Base-by-base conservation (phyloP, 1,284 basidiomycete genomes). In the Fomitopsis pinicola region DNA sequence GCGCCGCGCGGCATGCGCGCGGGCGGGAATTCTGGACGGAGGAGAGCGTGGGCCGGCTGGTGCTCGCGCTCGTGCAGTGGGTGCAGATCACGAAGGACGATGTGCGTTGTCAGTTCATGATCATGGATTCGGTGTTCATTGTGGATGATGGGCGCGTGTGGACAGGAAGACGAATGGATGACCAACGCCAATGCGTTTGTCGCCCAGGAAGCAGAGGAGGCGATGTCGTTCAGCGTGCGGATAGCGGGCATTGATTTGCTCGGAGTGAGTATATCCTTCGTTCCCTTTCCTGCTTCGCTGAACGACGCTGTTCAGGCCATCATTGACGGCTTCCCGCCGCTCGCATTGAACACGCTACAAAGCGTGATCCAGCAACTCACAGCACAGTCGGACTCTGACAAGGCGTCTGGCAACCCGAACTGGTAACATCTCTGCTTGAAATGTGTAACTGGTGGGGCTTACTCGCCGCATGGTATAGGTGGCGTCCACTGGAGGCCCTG, bases 121-220 rank as follows among this genome's bases (percentile, higher is more conserved):
- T 19, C 28, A 10, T 35, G 8, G 15, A 8, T 57, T n/a, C 2
- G 15, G 42, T 17, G 42, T 2, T 17, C 10, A 7, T 30, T 15
- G 10, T 9, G 2, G 1, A 8, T 14, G 1, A 8, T 14, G 7
- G 42, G 46, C 9, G 8, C 46, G 30, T 59, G 38, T 33, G 38
- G 56, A 22, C 64, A 96, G 91, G 95, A 96, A 72, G 94, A 96
- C 56, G 90, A 87, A 44, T 98, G 97, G 96, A 85, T 85, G 4
- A 86, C 80, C 59, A 92, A 98, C 69, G 87, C 93, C 1, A 97
- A 97, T 66, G 87, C 91, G 2, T 98, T 98, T 71, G 89, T 98
- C 28, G 90, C 91, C 26, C 94, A 98, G 69, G 96, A 98, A 70
- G 94, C 98, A 64, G 97, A 98, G 67, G 95, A 97, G 66, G 89